These are phyloP conservation scores for Oxyria digyna DNA, from an alignment of 148 eudicot species.

Conservation along the genomic window DNA sequence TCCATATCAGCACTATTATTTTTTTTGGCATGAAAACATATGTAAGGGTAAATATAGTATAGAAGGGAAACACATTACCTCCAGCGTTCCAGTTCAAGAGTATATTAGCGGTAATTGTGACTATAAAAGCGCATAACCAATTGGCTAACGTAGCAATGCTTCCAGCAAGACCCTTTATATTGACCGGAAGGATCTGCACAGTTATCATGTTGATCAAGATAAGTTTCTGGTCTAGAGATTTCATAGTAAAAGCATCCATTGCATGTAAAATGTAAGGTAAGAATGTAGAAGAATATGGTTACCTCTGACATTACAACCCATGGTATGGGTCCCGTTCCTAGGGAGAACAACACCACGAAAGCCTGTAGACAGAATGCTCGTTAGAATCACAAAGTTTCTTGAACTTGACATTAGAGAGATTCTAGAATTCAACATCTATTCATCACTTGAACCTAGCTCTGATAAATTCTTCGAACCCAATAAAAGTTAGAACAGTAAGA, in stretches of 20 bases:
- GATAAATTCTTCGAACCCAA: too few species aligned
- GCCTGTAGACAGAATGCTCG: constrained; percentile 29
- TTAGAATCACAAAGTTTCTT: not conserved
- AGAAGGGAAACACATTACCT: constrained; percentile 24
- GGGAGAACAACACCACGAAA: constrained; percentile 35
- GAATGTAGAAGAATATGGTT: constrained; percentile 5
- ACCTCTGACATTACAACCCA: constrained; percentile 20
- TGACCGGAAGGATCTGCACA: constrained; percentile 69
- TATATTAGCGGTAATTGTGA: constrained; percentile 65
- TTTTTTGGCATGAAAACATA: too few species aligned
- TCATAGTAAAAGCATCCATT: not conserved
- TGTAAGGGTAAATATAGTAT: not conserved
- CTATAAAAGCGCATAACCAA: constrained; percentile 51
- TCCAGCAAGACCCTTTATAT: constrained; percentile 73
- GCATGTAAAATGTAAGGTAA: not conserved
- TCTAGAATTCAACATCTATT: not conserved
- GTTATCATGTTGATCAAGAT: not conserved
- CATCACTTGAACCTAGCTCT: not conserved
- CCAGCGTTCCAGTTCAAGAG: constrained; percentile 63
- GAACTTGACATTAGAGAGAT: not conserved
- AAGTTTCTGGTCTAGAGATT: not conserved
- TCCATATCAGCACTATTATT: too few species aligned
- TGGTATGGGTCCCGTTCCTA: constrained; percentile 15
- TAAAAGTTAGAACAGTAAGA: too few species aligned
- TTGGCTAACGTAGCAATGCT: constrained; percentile 63